phyloP scores from a whole-genome alignment of 345 rosid species.

The Passiflora organensis region DNA sequence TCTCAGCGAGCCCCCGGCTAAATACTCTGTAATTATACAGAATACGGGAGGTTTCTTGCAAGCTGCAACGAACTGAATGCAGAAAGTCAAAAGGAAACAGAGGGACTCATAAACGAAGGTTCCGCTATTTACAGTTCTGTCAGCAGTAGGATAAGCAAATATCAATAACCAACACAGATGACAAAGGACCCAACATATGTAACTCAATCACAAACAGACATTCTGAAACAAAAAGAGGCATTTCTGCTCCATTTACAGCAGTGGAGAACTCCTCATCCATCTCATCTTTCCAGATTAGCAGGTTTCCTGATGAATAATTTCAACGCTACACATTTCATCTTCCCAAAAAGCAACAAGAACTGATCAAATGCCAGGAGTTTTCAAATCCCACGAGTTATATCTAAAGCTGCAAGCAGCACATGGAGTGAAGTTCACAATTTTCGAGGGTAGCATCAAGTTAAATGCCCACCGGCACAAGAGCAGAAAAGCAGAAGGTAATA shows the following conservation, averaged over 20 bases:
- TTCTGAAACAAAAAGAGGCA: not conserved
- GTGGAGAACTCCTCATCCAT: not conserved
- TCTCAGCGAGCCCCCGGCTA: conserved; percentile 38
- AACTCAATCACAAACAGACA: too few relatives aligned
- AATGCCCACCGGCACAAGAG: conserved; percentile 10
- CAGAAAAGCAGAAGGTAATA: conserved; percentile 23
- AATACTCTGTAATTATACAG: conserved; percentile 32
- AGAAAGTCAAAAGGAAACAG: conserved; percentile 13
- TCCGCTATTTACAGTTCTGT: not conserved
- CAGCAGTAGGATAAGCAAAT: too few relatives aligned
- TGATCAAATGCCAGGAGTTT: too few relatives aligned
- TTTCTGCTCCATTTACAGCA: not conserved
- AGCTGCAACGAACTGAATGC: conserved; percentile 35
- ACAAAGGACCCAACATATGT: too few relatives aligned
- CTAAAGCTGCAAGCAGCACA: not conserved
- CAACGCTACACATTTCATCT: too few relatives aligned
- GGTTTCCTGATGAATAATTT: too few relatives aligned
- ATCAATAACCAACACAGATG: too few relatives aligned
- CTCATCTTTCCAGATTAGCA: too few relatives aligned
- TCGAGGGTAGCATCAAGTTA: conserved; percentile 6
- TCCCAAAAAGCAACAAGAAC: too few relatives aligned
- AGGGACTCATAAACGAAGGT: not conserved
- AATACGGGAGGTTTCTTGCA: conserved; percentile 30
- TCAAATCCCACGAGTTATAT: not conserved
- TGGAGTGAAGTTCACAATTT: conserved; percentile 5